Percentiles rank a stretch among this genome's conserved stretches.
These are phyloP conservation scores for Blastomyces percursus DNA, from an alignment of 2,329 filamentous ascomycete genomes.

Conservation along the genomic window DNA sequence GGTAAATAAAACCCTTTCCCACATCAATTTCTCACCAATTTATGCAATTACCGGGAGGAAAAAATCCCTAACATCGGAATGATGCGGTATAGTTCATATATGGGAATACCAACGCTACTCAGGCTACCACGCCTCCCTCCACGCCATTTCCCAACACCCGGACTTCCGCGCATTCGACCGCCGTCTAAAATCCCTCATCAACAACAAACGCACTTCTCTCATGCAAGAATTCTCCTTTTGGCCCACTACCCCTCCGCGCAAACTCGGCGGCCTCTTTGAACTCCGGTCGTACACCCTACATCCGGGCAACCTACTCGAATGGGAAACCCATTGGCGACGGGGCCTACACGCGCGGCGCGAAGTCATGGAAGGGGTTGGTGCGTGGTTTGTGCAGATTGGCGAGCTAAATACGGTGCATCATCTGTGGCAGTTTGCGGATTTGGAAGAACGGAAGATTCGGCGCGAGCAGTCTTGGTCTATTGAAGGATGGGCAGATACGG, in stretches of 20 bases:
- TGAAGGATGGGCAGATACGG: conserved; percentile 92
- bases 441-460: conserved; percentile 82
- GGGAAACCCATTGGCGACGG: conserved; percentile 96
- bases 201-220: conserved; percentile 71
- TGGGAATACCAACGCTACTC: conserved; percentile 99
- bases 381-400: conserved; percentile 98
- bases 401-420: conserved; percentile 97
- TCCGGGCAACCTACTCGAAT: conserved; percentile 90
- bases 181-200: conserved; percentile 77
- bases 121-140: conserved; percentile 84
- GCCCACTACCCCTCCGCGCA: conserved; percentile 84
- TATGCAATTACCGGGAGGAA: background rate
- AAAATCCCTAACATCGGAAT: conserved; percentile 22
- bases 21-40: background rate
- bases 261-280: conserved; percentile 88
- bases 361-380: conserved; percentile 96
- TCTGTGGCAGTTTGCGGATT: conserved; percentile 94
- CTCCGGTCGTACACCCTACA: conserved; percentile 93
- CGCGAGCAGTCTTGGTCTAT: conserved; percentile 92
- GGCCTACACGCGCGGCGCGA: conserved; percentile 83
- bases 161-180: conserved; percentile 74
- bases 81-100: conserved; percentile 66
- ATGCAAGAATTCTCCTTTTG: conserved; percentile 99
- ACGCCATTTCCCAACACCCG: conserved; percentile 71
- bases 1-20: conserved; percentile 42